Evolutionary conservation across 768 basidiomycete species (phyloP), one percentile per base, ranked within the genome.

Genomic region (Boletus reticuloceps): DNA sequence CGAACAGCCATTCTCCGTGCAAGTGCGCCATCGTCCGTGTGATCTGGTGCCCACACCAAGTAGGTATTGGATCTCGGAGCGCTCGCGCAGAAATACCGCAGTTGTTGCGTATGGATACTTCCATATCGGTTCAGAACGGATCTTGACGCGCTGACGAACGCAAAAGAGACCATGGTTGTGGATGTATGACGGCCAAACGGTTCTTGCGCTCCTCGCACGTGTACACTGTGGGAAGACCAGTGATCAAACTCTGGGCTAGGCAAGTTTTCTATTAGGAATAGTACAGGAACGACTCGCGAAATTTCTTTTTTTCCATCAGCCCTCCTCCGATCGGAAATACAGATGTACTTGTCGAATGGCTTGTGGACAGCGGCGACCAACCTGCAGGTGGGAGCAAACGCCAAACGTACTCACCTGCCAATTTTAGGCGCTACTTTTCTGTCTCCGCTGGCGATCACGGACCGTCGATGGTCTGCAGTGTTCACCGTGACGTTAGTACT

Each of bases 11-110:
- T 71, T 32, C 88, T 77, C n/a, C 79, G 77, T 20, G 75, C 75
- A 41, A 82, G 77, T 4, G 82, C 79, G 4, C 78, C 85, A 47
- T 77, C 75, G 51, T 85, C 83, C 13, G 80, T 80, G 61, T 77
- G 80, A 65, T 89, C 88, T 3, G 86, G 86, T 2, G 86, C 84
- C 60, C 82, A 88, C 31, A 89, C 81, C 50, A 86, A 60, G 66
- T 61, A 70, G 3, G 60, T 36, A 1, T 48, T 59, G 3, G 27
- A 47, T 37, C 51, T 63, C 16, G 53, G 50, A 25, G 41, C 5
- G 38, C 47, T 56, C 32, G 39, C 43, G 25, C 29, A 58, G 43
- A 69, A 64, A 46, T 17, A 20, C 39, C 60, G 67, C 39, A 53
- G 34, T 12, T 34, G 56, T 13, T 51, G 59, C 13, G 19, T 16